Conservation (phyloP, 83 land plant species). For the Larix sibirica region DNA sequence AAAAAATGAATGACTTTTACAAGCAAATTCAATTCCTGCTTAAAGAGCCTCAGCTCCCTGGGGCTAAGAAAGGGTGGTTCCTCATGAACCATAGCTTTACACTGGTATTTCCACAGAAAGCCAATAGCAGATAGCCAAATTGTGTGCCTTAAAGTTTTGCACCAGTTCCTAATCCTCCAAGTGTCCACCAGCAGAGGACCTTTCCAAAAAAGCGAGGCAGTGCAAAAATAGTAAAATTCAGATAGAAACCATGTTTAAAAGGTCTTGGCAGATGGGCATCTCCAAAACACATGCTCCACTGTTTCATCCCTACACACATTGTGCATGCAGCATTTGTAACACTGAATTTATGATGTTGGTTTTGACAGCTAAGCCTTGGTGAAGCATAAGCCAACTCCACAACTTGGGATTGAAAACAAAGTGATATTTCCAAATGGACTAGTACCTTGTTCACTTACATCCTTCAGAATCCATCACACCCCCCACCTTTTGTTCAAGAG, state of each 20-base stretch:
- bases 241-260: not conserved
- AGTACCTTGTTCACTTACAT: not conserved
- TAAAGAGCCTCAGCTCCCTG: not conserved
- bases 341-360: not conserved
- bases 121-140: not conserved
- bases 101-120: not conserved
- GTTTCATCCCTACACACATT: not conserved
- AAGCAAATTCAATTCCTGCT: not conserved
- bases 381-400: not conserved
- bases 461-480: not conserved
- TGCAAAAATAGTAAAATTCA: not conserved
- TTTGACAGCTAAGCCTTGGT: not conserved
- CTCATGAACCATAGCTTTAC: not conserved
- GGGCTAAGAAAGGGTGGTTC: not conserved
- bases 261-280: not conserved
- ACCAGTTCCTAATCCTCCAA: not conserved
- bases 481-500: not conserved
- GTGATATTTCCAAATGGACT: not conserved
- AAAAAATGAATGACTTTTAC: not conserved
- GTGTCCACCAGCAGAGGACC: not conserved
- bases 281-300: not conserved
- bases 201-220: not conserved
- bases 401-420: not conserved
- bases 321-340: not conserved
- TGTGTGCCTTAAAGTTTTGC: not conserved